These are phyloP conservation scores for Diplodia intermedia DNA, from an alignment of 2,329 filamentous ascomycete genomes.

Conservation along the genomic window DNA sequence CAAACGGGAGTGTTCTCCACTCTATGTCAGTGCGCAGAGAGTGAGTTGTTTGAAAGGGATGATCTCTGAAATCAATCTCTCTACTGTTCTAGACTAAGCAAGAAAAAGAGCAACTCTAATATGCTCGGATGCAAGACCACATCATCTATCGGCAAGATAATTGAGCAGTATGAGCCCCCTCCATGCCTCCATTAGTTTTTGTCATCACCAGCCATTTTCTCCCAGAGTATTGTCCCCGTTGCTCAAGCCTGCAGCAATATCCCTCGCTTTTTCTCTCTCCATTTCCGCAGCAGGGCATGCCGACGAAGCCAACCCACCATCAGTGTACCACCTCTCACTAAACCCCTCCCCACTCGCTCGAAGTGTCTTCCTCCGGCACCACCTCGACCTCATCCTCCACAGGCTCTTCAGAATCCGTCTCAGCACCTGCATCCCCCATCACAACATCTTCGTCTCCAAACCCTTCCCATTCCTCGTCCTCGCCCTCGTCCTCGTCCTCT, in stretches of 20 bases:
- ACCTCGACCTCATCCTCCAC: too few relatives aligned
- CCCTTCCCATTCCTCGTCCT: not conserved
- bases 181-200: not conserved
- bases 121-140: not conserved
- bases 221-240: not conserved
- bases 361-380: not conserved
- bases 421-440: not conserved
- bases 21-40: too few relatives aligned
- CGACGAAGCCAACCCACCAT: not conserved
- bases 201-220: not conserved
- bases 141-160: not conserved
- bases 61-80: not conserved
- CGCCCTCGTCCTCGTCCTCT: not conserved
- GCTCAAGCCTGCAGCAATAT: not conserved
- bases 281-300: not conserved
- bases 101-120: not conserved
- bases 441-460: too few relatives aligned
- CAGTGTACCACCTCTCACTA: not conserved
- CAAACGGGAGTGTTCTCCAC: too few relatives aligned
- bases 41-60: not conserved
- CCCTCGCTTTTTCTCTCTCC: not conserved
- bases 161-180: not conserved
- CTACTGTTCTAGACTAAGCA: not conserved
- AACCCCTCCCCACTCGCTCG: not conserved
- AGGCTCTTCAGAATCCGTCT: too few relatives aligned